Base-by-base conservation (phyloP, 2,329 filamentous ascomycete genomes). In the Xylariaceae sp. region DNA sequence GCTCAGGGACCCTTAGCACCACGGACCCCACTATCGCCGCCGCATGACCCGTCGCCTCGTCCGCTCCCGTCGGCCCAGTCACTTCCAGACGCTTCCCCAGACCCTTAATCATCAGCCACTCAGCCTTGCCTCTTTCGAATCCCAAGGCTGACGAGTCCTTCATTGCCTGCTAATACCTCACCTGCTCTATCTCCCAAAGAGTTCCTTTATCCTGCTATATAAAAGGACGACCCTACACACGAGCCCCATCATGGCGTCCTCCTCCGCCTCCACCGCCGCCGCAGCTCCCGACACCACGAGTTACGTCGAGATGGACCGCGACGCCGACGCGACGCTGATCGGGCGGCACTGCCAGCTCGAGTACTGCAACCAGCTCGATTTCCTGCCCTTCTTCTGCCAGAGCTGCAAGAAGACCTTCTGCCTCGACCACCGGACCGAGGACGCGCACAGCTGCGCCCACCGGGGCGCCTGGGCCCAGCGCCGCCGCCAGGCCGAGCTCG, bases 331-430 rank as follows among this genome's bases (percentile, higher is more conserved):
- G 30, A 81, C 85, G 50, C 75, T 89, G 16, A 82, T 96, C 49
- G 92, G 92, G 60, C 77, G 77, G 42, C 89, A 95, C 67, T 98
- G 92, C 72, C 79, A 95, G 59, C 81, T 84, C 62, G 69, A 82
- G 45, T 93, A 87, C 69, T 98, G 92, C 70, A 83, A 89, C 57
- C 84, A 92, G 56, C 83, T 96, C 40, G 92, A 96, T 63, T 96
- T 98, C 60, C 77, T 98, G 4, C 92, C 92, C 4, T 96, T 96
- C 61, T 74, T 79, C 54, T 98, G 92, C 65, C 85, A 93, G 57
- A 92, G 84, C 47, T 98, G 92, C 64, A 74, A 59, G 44, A 74
- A 76, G 38, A 90, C 83, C 12, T 98, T 80, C 66, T 98, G 93
- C 59, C 82, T 94, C 46, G 90, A 96, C 56, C 92, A 98, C 68